A percentile compares a stretch with the other conserved stretches of the same genome.
phyloP scores from a whole-genome alignment of 108 stramenopile genomes.

The Cyclotella cryptica region DNA sequence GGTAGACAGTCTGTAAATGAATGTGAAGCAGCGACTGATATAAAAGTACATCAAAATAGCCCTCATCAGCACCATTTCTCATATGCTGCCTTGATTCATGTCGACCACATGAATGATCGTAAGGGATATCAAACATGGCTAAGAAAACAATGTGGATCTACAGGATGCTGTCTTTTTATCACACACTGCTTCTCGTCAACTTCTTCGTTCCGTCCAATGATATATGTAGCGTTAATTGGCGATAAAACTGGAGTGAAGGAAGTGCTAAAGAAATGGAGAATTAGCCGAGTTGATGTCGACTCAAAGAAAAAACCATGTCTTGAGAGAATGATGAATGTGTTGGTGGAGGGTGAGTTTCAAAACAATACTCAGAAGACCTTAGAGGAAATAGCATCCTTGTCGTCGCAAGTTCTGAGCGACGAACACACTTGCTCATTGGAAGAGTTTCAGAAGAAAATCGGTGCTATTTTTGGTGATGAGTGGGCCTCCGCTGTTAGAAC shows the following conservation, averaged over 20 bases:
- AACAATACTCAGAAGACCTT: conserved; percentile 1
- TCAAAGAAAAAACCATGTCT: conserved; percentile 72
- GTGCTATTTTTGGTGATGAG: not conserved
- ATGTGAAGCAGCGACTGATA: not conserved
- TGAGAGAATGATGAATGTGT: conserved; percentile 73
- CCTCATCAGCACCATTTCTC: not conserved
- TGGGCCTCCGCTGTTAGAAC: conserved; percentile 1
- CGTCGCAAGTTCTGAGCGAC: not conserved
- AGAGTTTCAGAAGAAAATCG: not conserved
- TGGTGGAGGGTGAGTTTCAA: conserved; percentile 53
- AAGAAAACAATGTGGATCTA: conserved; percentile 49
- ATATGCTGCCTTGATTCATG: conserved; percentile 68
- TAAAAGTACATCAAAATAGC: not conserved
- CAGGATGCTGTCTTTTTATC: conserved; percentile 42
- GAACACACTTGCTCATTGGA: conserved; percentile 10
- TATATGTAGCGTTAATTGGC: conserved; percentile 66
- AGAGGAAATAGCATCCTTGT: not conserved
- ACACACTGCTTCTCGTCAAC: conserved; percentile 24
- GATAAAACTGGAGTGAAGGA: conserved; percentile 30
- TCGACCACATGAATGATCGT: conserved; percentile 84
- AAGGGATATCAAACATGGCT: conserved; percentile 82
- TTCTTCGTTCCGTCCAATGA: conserved; percentile 42
- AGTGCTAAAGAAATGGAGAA: conserved; percentile 82
- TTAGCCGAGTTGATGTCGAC: conserved; percentile 77
- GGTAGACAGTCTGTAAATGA: conserved; percentile 30